These are phyloP conservation scores for Parasitella parasitica DNA, from an alignment of 371 early-diverging fungal genomes.

Conservation along the genomic window DNA sequence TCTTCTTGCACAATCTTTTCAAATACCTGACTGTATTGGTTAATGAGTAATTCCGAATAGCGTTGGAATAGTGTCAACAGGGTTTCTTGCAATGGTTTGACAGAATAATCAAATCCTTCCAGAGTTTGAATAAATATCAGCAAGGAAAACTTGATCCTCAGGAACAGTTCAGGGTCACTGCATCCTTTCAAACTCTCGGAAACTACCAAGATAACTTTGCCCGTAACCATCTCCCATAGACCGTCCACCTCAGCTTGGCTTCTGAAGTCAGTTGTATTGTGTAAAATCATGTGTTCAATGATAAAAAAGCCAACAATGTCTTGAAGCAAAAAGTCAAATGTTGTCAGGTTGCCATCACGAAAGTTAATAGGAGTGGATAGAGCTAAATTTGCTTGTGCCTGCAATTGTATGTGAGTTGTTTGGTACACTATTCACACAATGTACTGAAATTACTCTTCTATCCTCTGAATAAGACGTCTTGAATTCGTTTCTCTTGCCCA, in stretches of 20 bases:
- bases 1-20: constrained; percentile 81
- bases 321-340: constrained; percentile 76
- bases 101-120: constrained; percentile 63
- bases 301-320: constrained; percentile 96
- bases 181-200: constrained; percentile 78
- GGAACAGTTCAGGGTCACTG: constrained; percentile 74
- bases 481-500: constrained; percentile 85
- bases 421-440: background rate
- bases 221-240: constrained; percentile 87
- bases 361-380: constrained; percentile 64
- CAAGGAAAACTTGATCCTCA: constrained; percentile 73
- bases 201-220: constrained; percentile 77
- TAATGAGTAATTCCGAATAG: constrained; percentile 78
- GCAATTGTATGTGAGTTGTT: background rate
- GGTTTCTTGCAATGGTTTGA: constrained; percentile 53
- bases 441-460: constrained; percentile 58
- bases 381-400: constrained; percentile 77
- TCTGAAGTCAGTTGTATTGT: constrained; percentile 90
- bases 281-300: constrained; percentile 87
- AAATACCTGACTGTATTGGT: constrained; percentile 67
- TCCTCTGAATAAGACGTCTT: constrained; percentile 90
- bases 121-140: constrained; percentile 87
- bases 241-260: constrained; percentile 84
- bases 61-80: constrained; percentile 77
- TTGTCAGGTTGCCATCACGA: constrained; percentile 60